These are phyloP conservation scores for Entomortierella chlamydospora DNA, from an alignment of 192 early-diverging fungal species.

Conservation along the genomic window DNA sequence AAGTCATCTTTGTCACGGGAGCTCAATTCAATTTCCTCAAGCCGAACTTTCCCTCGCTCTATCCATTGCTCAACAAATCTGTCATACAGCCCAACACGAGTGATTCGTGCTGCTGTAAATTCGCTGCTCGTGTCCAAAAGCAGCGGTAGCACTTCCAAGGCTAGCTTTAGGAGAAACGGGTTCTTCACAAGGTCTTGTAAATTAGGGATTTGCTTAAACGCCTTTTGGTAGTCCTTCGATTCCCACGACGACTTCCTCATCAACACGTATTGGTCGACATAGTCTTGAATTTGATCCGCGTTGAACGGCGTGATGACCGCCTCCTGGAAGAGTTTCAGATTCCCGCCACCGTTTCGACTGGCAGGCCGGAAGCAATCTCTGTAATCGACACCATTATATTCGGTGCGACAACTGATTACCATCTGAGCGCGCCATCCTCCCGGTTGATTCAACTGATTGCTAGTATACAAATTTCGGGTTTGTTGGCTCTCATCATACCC, in stretches of 20 bases:
- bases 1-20: neutral
- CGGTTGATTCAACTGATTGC: neutral
- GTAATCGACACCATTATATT: neutral
- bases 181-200: constrained; percentile 2
- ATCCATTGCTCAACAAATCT: constrained; percentile 19
- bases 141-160: neutral
- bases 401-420: constrained; percentile 7
- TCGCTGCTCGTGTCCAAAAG: neutral
- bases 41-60: neutral
- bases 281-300: neutral
- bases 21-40: neutral
- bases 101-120: neutral
- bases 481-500: constrained; percentile 3
- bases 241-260: neutral
- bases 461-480: neutral
- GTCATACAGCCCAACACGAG: constrained; percentile 14
- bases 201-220: neutral
- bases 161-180: constrained; percentile 1
- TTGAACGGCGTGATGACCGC: neutral
- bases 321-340: neutral
- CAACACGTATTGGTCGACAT: constrained; percentile 3
- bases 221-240: neutral
- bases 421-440: constrained; percentile 9
- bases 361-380: too few species aligned
- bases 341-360: neutral